Conservation (phyloP, 2,329 filamentous ascomycete genomes). For the Penicillium sp. region DNA sequence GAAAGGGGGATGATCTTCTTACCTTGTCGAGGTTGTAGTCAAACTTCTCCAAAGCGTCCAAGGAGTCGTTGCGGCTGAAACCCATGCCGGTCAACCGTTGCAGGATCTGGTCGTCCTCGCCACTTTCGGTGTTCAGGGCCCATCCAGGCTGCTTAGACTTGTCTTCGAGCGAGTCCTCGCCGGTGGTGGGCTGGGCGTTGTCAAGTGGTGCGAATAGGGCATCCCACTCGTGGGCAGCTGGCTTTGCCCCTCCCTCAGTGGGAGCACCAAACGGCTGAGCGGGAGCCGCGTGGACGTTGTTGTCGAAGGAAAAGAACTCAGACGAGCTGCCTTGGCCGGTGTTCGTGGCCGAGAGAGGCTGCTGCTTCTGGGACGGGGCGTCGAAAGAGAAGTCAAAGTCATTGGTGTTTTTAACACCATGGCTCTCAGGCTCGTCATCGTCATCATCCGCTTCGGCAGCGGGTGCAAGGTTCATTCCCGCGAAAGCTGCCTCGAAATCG, state of each 20-base stretch:
- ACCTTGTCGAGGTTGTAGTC: slow-evolving; percentile 97
- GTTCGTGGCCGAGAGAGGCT: slow-evolving; percentile 24
- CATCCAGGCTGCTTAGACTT: slow-evolving; percentile 55
- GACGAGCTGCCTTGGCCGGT: slow-evolving; percentile 27
- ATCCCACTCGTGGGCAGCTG: slow-evolving; percentile 79
- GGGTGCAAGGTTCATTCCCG: slow-evolving; percentile 46
- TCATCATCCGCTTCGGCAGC: slow-evolving; percentile 47
- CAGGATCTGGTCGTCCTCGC: slow-evolving; percentile 87
- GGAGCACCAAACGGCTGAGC: slow-evolving; percentile 46
- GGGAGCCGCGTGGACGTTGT: slow-evolving; percentile 27
- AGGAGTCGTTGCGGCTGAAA: slow-evolving; percentile 71
- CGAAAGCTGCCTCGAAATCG: slow-evolving; percentile 51
- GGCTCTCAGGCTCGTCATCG: slow-evolving; percentile 57
- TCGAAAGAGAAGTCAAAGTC: slow-evolving; percentile 53
- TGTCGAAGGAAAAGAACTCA: slow-evolving; percentile 44
- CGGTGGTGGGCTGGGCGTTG: slow-evolving; percentile 33
- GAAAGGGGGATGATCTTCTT: slow-evolving; percentile 35
- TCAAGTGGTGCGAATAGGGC: slow-evolving; percentile 85
- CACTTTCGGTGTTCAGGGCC: slow-evolving; percentile 70
- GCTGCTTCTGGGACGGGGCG: slow-evolving; percentile 35
- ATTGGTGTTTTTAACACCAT: slow-evolving; percentile 33
- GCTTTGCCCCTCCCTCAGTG: slow-evolving; percentile 41
- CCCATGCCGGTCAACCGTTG: slow-evolving; percentile 91
- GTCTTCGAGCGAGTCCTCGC: slow-evolving; percentile 19
- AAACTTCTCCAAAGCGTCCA: slow-evolving; percentile 85